phyloP scores from a whole-genome alignment of 176 grass and related monocot genomes.

The Aegilops tauschii region DNA sequence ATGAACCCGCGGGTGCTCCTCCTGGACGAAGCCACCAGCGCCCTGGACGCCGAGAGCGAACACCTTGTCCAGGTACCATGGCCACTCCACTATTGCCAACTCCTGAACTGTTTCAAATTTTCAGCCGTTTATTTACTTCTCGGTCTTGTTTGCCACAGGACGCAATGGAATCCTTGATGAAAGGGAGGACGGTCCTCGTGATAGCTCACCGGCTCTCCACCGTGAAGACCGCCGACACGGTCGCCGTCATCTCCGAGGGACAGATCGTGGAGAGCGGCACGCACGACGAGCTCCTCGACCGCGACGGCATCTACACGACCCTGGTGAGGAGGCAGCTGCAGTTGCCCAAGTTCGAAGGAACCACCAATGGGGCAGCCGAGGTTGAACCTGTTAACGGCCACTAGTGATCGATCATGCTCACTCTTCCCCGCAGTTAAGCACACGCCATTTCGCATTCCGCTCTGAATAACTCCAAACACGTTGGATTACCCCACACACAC shows the following conservation, averaged over 20 bases:
- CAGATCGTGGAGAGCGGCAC: slow-evolving; percentile 80
- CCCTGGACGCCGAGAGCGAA: slow-evolving; percentile 94
- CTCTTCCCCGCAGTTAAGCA: not conserved
- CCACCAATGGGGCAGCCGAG: not conserved
- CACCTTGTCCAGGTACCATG: slow-evolving; percentile 88
- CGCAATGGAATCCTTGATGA: slow-evolving; percentile 98
- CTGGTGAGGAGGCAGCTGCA: slow-evolving; percentile 98
- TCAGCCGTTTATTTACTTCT: no score
- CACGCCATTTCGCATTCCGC: not conserved
- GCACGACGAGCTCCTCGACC: slow-evolving; percentile 75
- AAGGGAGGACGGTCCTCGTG: slow-evolving; percentile 93
- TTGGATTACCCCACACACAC: no score
- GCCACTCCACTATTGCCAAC: not conserved
- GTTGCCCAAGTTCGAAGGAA: slow-evolving; percentile 57
- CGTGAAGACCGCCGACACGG: slow-evolving; percentile 79
- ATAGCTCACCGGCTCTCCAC: slow-evolving; percentile 96
- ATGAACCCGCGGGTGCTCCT: slow-evolving; percentile 98
- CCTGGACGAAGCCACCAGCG: slow-evolving; percentile 94
- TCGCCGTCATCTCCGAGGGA: slow-evolving; percentile 83
- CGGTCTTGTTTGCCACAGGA: slow-evolving; percentile 44
- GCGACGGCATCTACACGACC: slow-evolving; percentile 86
- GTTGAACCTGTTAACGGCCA: slow-evolving; percentile 15
- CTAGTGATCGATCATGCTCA: not conserved
- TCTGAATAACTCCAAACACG: no score
- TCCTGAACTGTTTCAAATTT: not conserved